Percentiles rank a stretch among this genome's conserved stretches.
These are phyloP conservation scores for Gentiana dahurica DNA, from an alignment of 257 asterid species.

Conservation along the genomic window DNA sequence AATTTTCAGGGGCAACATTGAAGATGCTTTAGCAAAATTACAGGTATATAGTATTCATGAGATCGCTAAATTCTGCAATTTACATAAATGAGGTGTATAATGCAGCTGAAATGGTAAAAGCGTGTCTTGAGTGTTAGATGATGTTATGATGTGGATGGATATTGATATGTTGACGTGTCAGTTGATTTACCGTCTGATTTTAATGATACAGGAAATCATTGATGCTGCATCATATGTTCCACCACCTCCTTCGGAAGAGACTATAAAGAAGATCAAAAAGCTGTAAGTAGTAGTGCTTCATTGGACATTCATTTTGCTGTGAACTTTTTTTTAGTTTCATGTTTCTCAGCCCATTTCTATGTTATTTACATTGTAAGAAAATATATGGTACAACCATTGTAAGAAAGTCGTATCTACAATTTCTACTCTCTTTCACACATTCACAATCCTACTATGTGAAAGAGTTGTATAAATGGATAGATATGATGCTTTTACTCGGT, in stretches of 20 bases:
- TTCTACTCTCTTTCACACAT: too few species aligned
- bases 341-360: too few species aligned
- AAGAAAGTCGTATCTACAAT: too few species aligned
- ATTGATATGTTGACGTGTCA: neutral
- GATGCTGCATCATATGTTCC: constrained; percentile 95
- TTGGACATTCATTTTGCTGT: too few species aligned
- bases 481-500: too few species aligned
- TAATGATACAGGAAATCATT: constrained; percentile 63
- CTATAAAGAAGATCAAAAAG: constrained; percentile 46
- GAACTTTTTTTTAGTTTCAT: too few species aligned
- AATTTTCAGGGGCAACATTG: constrained; percentile 59
- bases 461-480: too few species aligned
- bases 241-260: constrained; percentile 82
- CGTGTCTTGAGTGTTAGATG: neutral
- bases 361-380: too few species aligned
- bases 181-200: constrained; percentile 6
- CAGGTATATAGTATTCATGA: constrained; percentile 43
- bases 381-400: too few species aligned
- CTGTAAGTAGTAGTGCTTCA: constrained; percentile 39
- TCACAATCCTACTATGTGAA: too few species aligned
- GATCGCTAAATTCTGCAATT: constrained; percentile 8
- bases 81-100: constrained; percentile 5
- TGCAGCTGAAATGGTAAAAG: constrained; percentile 1
- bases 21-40: constrained; percentile 78
- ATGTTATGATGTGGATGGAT: neutral